Conservation (phyloP, 164 flowering plant genomes). For the Saururus chinensis region DNA sequence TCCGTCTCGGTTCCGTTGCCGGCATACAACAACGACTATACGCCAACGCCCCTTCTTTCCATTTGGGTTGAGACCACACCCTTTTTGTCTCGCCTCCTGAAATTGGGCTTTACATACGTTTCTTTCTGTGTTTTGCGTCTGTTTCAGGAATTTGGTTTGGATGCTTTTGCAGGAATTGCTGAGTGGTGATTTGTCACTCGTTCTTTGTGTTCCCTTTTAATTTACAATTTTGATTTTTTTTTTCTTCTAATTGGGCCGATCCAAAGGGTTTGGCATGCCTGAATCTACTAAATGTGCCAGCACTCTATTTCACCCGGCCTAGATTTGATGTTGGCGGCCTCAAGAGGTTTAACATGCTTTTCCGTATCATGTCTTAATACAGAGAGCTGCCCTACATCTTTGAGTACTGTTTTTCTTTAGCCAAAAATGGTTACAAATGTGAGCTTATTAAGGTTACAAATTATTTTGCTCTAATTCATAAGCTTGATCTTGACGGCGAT, state of each 20-base stretch:
- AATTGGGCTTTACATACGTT: too few species aligned
- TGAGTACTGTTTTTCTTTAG: too few species aligned
- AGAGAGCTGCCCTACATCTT: slow-evolving; percentile 14
- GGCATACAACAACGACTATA: slow-evolving; percentile 4
- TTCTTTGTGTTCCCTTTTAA: neutral
- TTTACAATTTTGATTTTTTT: neutral
- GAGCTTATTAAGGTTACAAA: too few species aligned
- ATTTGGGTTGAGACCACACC: too few species aligned
- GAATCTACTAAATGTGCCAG: neutral
- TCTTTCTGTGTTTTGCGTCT: neutral
- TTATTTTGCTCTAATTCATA: too few species aligned
- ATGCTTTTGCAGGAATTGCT: too few species aligned
- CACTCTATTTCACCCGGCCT: slow-evolving; percentile 13
- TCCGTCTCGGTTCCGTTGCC: slow-evolving; percentile 13
- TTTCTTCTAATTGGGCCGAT: slow-evolving; percentile 5
- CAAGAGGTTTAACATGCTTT: slow-evolving; percentile 16
- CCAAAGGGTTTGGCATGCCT: slow-evolving; percentile 13
- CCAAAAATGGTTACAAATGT: too few species aligned
- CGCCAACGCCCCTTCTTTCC: neutral
- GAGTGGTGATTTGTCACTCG: too few species aligned
- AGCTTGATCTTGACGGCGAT: too few species aligned
- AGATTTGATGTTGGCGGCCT: slow-evolving; percentile 13
- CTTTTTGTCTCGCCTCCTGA: too few species aligned
- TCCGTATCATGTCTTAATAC: slow-evolving; percentile 9
- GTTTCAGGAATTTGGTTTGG: slow-evolving; percentile 2